Percentiles rank a stretch among this genome's conserved stretches.
These are phyloP conservation scores for Fusarium tricinctum DNA, from an alignment of 2,329 filamentous ascomycete species.

Conservation along the genomic window DNA sequence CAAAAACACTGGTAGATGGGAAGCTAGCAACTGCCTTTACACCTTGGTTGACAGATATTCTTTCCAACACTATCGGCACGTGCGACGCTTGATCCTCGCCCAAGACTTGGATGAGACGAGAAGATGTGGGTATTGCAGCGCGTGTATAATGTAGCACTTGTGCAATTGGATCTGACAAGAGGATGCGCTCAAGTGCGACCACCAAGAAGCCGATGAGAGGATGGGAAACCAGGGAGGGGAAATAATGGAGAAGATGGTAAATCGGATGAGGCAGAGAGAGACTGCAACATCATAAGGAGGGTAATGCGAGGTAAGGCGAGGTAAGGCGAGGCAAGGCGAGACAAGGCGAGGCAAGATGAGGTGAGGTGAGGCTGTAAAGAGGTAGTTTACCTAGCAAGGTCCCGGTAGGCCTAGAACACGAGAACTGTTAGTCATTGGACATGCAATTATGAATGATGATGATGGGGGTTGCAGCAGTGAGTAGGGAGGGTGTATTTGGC, in stretches of 20 bases:
- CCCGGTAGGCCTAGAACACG: slow-evolving; percentile 55
- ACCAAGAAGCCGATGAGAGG: slow-evolving; percentile 9
- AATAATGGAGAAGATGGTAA: slow-evolving; percentile 2
- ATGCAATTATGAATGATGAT: slow-evolving; percentile 2
- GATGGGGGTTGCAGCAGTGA: neutral
- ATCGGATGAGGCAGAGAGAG: slow-evolving; percentile 11
- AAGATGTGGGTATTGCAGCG: neutral
- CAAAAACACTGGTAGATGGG: neutral
- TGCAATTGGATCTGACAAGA: neutral
- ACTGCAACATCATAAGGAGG: neutral
- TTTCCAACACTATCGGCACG: no score
- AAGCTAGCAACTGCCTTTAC: slow-evolving; percentile 3
- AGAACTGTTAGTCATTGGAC: slow-evolving; percentile 42
- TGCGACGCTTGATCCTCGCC: no score
- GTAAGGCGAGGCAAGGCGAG: neutral
- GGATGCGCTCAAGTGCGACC: slow-evolving; percentile 3
- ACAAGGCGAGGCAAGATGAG: slow-evolving; percentile 5
- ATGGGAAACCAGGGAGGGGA: neutral
- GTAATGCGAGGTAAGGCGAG: neutral
- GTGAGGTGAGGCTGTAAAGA: slow-evolving; percentile 20
- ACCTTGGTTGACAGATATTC: neutral
- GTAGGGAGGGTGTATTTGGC: slow-evolving; percentile 4
- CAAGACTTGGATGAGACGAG: slow-evolving; percentile 1
- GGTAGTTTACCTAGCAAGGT: slow-evolving; percentile 53
- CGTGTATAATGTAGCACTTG: neutral